phyloP scores from a whole-genome alignment of 169 alveolate genomes.

The Plasmodium malariae region DNA sequence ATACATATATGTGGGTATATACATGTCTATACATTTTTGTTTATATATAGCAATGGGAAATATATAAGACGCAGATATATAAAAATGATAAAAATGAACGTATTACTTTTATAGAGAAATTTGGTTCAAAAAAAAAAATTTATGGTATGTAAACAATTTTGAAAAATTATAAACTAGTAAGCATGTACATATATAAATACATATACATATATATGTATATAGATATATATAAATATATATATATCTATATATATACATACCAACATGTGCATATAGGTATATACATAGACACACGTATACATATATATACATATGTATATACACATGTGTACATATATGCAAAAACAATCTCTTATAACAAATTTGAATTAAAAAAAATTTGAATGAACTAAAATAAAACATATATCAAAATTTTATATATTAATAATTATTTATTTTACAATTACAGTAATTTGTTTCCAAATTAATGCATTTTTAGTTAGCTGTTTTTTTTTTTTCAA shows the following conservation, averaged over 20 bases:
- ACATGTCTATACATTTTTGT: neutral
- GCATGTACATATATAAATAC: neutral
- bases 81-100: neutral
- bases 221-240: neutral
- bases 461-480: conserved; percentile 10
- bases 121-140: conserved; percentile 18
- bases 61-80: neutral
- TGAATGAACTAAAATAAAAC: conserved; percentile 50
- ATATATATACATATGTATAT: conserved; percentile 2
- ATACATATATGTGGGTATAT: conserved; percentile 10
- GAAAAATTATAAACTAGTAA: conserved; percentile 19
- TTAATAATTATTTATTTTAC: conserved; percentile 51
- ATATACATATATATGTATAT: conserved; percentile 13
- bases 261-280: neutral
- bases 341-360: conserved; percentile 74
- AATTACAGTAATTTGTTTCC: conserved; percentile 25
- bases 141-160: conserved; percentile 32
- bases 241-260: neutral
- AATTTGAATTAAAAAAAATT: conserved; percentile 68
- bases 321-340: conserved; percentile 1
- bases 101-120: neutral
- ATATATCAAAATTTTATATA: conserved; percentile 65
- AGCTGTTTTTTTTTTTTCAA: conserved; percentile 88
- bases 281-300: neutral
- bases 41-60: neutral